Evolutionary conservation across 495 filamentous ascomycete genomes (phyloP).

Genomic region (Xylaria acuta): DNA sequence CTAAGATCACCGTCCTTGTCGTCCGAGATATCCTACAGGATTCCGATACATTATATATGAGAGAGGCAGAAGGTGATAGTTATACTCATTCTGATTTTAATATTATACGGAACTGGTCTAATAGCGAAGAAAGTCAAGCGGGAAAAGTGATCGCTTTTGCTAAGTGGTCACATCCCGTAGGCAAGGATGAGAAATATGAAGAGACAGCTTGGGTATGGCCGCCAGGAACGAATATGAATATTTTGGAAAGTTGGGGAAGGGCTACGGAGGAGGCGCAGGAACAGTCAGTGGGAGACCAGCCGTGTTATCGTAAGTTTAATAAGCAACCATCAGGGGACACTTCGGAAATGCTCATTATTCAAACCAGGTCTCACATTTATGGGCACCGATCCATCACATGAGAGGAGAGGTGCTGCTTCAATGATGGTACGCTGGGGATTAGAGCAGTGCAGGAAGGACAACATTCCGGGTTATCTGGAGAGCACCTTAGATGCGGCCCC

Average conservation of each 20-base stretch:
- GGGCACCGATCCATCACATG: constrained; percentile 39
- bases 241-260: constrained; percentile 38
- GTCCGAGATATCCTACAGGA: constrained; percentile 29
- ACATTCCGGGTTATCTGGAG: constrained; percentile 42
- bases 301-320: constrained; percentile 43
- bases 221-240: constrained; percentile 35
- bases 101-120: neutral
- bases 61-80: neutral
- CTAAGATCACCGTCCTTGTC: constrained; percentile 34
- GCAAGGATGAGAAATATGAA: constrained; percentile 19
- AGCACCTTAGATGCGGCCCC: constrained; percentile 43
- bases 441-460: constrained; percentile 27
- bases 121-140: neutral
- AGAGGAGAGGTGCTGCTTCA: constrained; percentile 40
- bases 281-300: constrained; percentile 33
- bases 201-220: constrained; percentile 43
- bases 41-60: neutral
- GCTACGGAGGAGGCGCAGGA: constrained; percentile 37
- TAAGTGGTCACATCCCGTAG: constrained; percentile 47
- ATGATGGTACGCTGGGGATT: constrained; percentile 44
- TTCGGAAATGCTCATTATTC: neutral
- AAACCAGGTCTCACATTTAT: constrained; percentile 42
- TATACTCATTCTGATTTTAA: too few species aligned
- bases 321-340: neutral
- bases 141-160: constrained; percentile 44